Evolutionary conservation across 2,329 filamentous ascomycete species (phyloP).

Genomic region (Fusarium bulbicola): DNA sequence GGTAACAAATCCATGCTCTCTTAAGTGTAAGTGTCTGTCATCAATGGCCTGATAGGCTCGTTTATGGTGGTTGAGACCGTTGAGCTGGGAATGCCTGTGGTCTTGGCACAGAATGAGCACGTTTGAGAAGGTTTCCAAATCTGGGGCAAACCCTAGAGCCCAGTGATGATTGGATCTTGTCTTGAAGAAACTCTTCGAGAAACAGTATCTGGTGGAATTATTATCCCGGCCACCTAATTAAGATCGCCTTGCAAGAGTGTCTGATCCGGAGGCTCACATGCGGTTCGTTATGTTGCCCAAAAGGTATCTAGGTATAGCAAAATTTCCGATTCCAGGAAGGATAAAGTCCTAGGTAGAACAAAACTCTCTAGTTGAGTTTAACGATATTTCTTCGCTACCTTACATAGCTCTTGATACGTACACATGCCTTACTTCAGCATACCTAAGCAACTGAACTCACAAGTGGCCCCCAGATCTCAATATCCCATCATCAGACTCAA

Average conservation of each 20-base stretch:
- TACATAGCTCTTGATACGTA: no score
- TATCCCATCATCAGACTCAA: not conserved
- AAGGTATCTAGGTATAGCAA: not conserved
- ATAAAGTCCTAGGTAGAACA: not conserved
- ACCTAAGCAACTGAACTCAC: no score
- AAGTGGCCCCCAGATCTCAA: no score
- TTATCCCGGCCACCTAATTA: no score
- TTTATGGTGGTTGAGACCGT: not conserved
- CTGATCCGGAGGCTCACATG: not conserved
- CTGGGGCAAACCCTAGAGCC: not conserved
- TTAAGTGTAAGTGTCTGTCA: not conserved
- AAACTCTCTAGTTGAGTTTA: fast-evolving
- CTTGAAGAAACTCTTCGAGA: not conserved
- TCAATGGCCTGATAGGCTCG: not conserved
- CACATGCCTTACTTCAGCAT: fast-evolving
- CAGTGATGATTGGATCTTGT: not conserved
- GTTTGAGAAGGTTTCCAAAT: slow-evolving; percentile 17
- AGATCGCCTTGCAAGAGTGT: fast-evolving
- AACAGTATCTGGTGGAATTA: not conserved
- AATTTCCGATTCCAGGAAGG: not conserved
- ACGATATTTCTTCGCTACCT: fast-evolving
- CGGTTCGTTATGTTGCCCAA: not conserved
- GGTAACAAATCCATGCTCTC: not conserved
- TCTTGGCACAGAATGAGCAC: slow-evolving; percentile 11
- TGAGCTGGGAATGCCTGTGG: not conserved